These are phyloP conservation scores for Eucalyptus curtisii DNA, from an alignment of 345 rosid species.

Conservation along the genomic window DNA sequence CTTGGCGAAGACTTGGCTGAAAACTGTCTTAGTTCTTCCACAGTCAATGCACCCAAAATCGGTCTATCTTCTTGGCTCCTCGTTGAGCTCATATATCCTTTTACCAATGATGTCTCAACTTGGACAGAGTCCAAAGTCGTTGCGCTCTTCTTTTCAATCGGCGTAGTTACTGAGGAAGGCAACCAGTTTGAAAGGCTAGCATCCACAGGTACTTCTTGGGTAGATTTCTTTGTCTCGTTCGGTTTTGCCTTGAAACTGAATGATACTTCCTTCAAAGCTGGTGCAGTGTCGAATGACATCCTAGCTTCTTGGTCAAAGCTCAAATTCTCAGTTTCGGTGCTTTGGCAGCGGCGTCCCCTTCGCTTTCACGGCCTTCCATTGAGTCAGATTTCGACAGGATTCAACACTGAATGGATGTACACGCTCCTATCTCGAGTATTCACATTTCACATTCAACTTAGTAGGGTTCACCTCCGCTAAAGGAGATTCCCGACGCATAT, in stretches of 20 bases:
- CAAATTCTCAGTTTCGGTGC: constrained; percentile 64
- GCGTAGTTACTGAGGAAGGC: constrained; percentile 45
- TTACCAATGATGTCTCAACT: constrained; percentile 26
- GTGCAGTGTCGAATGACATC: constrained; percentile 16
- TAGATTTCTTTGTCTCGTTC: constrained; percentile 21
- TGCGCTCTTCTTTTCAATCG: constrained; percentile 21
- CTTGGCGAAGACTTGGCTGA: constrained; percentile 62
- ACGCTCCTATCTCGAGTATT: constrained; percentile 31
- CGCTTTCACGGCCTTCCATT: constrained; percentile 76
- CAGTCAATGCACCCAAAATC: constrained; percentile 72
- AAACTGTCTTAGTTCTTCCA: constrained; percentile 74
- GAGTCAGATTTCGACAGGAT: constrained; percentile 91
- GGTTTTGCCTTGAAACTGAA: constrained; percentile 29
- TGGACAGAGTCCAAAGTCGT: constrained; percentile 3
- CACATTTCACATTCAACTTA: constrained; percentile 5
- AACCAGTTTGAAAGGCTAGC: constrained; percentile 96
- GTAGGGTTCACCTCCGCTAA: constrained; percentile 11
- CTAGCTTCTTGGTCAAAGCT: constrained; percentile 18
- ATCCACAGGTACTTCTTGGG: constrained; percentile 46
- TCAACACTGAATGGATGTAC: constrained; percentile 54
- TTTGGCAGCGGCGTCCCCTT: constrained; percentile 28
- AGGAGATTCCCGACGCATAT: not conserved
- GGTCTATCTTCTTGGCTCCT: constrained; percentile 71
- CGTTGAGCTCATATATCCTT: constrained; percentile 33
- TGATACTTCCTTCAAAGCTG: constrained; percentile 12